Base-by-base conservation (phyloP, 257 asterid species). In the Gentiana macrophylla region DNA sequence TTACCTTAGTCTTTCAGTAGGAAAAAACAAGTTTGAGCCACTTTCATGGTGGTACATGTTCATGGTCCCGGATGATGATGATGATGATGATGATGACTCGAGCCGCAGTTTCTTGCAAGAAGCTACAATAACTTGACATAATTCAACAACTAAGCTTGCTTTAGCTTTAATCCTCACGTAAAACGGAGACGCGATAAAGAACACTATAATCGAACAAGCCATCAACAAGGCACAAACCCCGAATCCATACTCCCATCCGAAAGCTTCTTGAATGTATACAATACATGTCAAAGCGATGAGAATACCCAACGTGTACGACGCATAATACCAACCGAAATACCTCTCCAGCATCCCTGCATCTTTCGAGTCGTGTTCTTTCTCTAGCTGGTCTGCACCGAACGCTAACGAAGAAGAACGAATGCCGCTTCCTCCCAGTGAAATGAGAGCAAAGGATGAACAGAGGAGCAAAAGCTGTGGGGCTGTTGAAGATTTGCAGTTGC, bases 311-410 rank as follows among this genome's bases (percentile, higher is more conserved):
- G 76, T 72, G 55, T n/a, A 58, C 0, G 72, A 49, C 36, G 82
- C 94, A 52, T 89, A 86, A 62, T 79, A 89, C 94, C 95, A 89
- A 56, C 79, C 45, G n/a, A 89, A 78, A 60, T 72, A 89, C 62
- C 89, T 76, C 67, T 77, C 79, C 52, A 74, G 37, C 4, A 60
- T 32, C 34, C 57, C 41, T 0, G 63, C 55, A 32, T 52, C 56
- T 36, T 41, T 61, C 32, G 49, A 65, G 50, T 57, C 66, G 4
- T 54, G 67, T 43, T 49, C 52, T 9, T 59, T 79, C 37, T 71
- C 80, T 52, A 89, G 47, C 24, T 89, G 97, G 66, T 85, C 77
- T 0, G 85, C 86, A 3, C 95, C 95, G 32, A 89, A 89, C 11
- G 95, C 91, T 47, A 86, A 69, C 41, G 80, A 78, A 44, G 76